A percentile compares a stretch with the other conserved stretches of the same genome.
phyloP scores from a whole-genome alignment of 75 land plant genomes.

The Pinus albicaulis region DNA sequence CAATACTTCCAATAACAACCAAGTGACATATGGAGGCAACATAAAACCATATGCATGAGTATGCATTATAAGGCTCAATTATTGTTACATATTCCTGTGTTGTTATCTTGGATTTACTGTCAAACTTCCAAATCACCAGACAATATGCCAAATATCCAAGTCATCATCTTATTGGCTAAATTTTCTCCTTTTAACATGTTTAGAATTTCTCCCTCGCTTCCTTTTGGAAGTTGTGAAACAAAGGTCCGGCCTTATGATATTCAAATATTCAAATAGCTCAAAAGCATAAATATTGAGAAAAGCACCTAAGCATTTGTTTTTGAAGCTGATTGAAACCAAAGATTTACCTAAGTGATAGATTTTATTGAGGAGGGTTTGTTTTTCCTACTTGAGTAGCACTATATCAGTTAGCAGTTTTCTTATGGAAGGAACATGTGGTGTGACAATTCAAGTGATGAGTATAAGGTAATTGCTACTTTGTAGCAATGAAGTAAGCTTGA shows the following conservation, averaged over 20 bases:
- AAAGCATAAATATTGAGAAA: constrained; percentile 20
- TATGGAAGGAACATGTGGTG: neutral
- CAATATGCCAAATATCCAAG: constrained; percentile 14
- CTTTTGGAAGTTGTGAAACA: constrained; percentile 15
- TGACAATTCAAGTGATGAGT: neutral
- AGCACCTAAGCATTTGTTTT: neutral
- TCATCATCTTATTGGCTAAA: constrained; percentile 24
- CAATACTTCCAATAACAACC: no score
- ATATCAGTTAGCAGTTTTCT: neutral
- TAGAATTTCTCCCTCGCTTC: constrained; percentile 26
- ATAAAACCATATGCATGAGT: no score
- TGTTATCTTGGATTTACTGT: constrained; percentile 18
- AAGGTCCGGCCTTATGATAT: constrained; percentile 26
- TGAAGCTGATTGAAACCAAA: neutral
- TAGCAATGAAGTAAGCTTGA: no score
- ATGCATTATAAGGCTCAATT: constrained; percentile 29
- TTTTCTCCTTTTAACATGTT: constrained; percentile 11
- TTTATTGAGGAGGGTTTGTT: neutral
- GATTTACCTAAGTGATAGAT: neutral
- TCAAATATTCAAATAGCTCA: constrained; percentile 17
- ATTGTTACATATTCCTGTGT: constrained; percentile 18
- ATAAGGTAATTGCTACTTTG: no score
- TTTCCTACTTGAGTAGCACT: neutral
- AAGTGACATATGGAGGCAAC: no score
- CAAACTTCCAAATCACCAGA: constrained; percentile 13